Evolutionary conservation across 2,329 filamentous ascomycete genomes (phyloP).

Genomic region (Nannizziopsis barbatae): DNA sequence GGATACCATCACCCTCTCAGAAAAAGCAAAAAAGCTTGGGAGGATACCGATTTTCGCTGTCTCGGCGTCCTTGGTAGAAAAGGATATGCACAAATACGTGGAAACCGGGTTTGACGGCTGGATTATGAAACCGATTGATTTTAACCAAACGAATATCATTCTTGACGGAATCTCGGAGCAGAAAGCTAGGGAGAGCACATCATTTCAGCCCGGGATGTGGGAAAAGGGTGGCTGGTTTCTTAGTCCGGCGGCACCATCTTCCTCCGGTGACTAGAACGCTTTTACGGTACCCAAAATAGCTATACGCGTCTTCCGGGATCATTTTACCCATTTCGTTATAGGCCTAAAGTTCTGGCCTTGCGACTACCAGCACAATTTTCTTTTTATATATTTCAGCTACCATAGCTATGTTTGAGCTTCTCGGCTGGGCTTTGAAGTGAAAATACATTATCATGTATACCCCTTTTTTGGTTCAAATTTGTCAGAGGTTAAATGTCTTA

Average conservation of each 20-base stretch:
- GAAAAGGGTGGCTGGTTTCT: constrained; percentile 6
- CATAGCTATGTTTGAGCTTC: too few relatives aligned
- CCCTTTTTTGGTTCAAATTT: too few relatives aligned
- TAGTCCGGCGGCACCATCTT: too few relatives aligned
- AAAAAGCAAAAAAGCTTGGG: neutral
- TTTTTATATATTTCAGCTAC: too few relatives aligned
- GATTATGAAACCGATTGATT: constrained; percentile 7
- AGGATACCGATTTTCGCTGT: constrained; percentile 8
- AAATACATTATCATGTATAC: too few relatives aligned
- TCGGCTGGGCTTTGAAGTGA: too few relatives aligned
- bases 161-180: neutral
- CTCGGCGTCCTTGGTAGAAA: constrained; percentile 3
- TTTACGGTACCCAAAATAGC: neutral
- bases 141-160: neutral
- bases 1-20: neutral
- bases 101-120: constrained; percentile 8
- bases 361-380: too few relatives aligned
- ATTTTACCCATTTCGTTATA: too few relatives aligned
- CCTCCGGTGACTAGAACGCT: too few relatives aligned
- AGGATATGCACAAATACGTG: constrained; percentile 1
- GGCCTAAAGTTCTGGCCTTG: too few relatives aligned
- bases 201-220: constrained; percentile 3
- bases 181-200: neutral
- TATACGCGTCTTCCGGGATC: too few relatives aligned
- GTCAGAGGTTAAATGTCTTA: too few relatives aligned